Evolutionary conservation across 768 basidiomycete species (phyloP).

Genomic region (Lentinus tigrinus): DNA sequence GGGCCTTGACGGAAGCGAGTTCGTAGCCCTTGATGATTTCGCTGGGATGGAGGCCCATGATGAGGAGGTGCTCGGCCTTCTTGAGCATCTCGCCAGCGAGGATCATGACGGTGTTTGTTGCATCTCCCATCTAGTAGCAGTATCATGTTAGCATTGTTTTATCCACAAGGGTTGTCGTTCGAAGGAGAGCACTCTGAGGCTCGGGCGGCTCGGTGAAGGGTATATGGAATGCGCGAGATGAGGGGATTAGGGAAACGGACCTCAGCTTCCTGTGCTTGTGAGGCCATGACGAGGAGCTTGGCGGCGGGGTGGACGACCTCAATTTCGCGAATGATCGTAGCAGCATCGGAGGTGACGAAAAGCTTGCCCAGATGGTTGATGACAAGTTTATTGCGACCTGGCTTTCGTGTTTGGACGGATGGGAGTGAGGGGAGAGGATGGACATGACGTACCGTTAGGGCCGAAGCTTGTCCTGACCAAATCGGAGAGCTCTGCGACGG

Average conservation of each 20-base stretch:
- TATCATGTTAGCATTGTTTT: background rate
- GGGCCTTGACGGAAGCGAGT: conserved; percentile 78
- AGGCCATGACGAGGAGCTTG: conserved; percentile 98
- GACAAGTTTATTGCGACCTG: conserved; percentile 94
- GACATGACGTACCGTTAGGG: conserved; percentile 73
- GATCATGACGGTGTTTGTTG: conserved; percentile 94
- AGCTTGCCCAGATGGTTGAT: conserved; percentile 96
- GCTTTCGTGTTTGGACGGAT: background rate
- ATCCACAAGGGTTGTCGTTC: background rate
- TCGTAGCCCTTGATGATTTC: conserved; percentile 96
- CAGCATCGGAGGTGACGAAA: conserved; percentile 98
- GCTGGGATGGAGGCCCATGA: conserved; percentile 97
- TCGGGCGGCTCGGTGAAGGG: background rate
- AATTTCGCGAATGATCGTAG: conserved; percentile 96
- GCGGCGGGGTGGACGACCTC: conserved; percentile 99
- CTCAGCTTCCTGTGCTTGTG: conserved; percentile 94
- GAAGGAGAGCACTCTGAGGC: background rate
- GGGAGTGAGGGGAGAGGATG: background rate
- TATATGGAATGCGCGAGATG: background rate
- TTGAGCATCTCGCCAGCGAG: conserved; percentile 94
- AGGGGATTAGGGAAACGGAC: conserved; percentile 41
- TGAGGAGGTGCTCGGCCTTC: conserved; percentile 85
- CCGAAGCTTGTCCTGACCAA: conserved; percentile 96
- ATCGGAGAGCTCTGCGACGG: conserved; percentile 92
- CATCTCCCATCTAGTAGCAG: conserved; percentile 81